Base-by-base conservation (phyloP, 108 stramenopile genomes). In the Cyclotella atomus region DNA sequence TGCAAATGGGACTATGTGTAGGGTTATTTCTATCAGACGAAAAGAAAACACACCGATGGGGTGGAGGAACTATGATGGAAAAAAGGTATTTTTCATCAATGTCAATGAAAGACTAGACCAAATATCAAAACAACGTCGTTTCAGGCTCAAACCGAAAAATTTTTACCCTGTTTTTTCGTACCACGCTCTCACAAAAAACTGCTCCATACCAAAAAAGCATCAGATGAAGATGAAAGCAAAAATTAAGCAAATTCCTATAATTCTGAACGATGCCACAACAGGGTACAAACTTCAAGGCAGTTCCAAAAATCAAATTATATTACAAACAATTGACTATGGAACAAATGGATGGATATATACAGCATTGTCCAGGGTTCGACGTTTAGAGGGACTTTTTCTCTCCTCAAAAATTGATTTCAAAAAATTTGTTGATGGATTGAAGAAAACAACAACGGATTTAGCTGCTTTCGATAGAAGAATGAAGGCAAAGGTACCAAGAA, bases 231-330 rank as follows among this genome's bases (percentile, higher is more conserved):
- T 8, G 25, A 56, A 17, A 56, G 7, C 2, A 14, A 32, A 8
- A 56, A 3, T 56, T 21, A 38, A 34, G 9, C 60, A 62, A 34
- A 9, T 62, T 38, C 47, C 64, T 47, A 28, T 65, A 44, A 65
- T 49, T 28, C 28, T 52, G n/a, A 54, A 54, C 52, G 47, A 52
- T 52, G 66, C 52, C 28, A 65, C 64, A 47, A 65, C 64, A 29
- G 64, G 64, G 2, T 56, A 70, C 27, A 70, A 70, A 41, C 55
- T 70, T 24, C 68, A 70, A 30, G 59, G 70, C n/a, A 62, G 44
- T 36, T 44, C 41, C n/a, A 71, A 71, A 45, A 41, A 71, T 23
- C 9, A 44, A 25, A 16, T 62, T 12, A 36, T 71, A 0, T 34
- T 71, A 25, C 23, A 49, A 12, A 15, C 8, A 16, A 62, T 59